These are phyloP conservation scores for Nicotiana benthamiana DNA, from an alignment of 257 asterid species.

Conservation along the genomic window DNA sequence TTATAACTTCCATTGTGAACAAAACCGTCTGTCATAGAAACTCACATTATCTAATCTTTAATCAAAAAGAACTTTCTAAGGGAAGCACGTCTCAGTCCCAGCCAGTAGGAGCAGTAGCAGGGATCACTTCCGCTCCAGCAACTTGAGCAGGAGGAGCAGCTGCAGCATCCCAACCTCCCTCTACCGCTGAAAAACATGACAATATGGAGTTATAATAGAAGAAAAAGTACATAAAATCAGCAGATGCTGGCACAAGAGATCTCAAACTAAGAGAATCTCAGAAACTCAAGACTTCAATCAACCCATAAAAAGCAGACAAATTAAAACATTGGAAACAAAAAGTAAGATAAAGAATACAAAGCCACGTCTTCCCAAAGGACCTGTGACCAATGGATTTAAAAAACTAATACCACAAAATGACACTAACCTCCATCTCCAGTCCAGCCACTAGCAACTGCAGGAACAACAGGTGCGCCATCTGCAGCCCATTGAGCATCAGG, in stretches of 20 bases:
- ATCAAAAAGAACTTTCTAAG: background rate
- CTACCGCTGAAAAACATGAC: background rate
- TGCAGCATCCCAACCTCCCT: background rate
- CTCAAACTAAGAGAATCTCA: background rate
- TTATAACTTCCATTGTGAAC: background rate
- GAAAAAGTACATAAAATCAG: background rate
- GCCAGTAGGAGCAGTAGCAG: background rate
- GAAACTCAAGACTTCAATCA: background rate
- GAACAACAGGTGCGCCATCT: slow-evolving; percentile 12
- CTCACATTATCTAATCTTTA: slow-evolving; percentile 3
- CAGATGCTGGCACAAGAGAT: background rate
- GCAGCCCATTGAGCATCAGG: slow-evolving; percentile 40
- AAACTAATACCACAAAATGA: background rate
- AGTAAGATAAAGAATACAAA: background rate
- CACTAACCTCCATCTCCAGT: slow-evolving; percentile 30
- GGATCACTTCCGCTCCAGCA: background rate
- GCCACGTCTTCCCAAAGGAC: background rate
- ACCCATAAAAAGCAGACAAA: background rate
- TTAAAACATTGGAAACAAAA: background rate
- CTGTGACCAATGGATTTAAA: background rate
- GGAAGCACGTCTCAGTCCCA: background rate
- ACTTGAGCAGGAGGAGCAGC: background rate
- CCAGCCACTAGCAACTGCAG: slow-evolving; percentile 28
- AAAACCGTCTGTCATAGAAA: background rate
- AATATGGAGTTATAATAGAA: background rate